Percentiles rank a stretch among this genome's conserved stretches.
These are phyloP conservation scores for Sphagnum contortum DNA, from an alignment of 225 moss, liverwort and hornwort species.

Conservation along the genomic window DNA sequence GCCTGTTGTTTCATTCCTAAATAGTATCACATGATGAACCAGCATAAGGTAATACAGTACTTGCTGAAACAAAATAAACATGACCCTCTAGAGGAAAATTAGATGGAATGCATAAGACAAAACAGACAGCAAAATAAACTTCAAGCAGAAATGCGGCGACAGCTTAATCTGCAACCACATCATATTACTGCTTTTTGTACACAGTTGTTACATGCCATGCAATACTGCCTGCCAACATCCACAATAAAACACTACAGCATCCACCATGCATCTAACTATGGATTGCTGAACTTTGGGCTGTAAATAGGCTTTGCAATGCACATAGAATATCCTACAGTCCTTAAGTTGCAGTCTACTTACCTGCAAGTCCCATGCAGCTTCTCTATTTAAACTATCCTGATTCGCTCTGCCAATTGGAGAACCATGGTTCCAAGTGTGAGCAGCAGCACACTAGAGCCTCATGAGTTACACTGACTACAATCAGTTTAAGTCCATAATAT, in stretches of 20 bases:
- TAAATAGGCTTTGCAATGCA: no score
- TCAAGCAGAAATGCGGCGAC: background rate
- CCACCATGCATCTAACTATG: no score
- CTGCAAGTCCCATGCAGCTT: slow-evolving; percentile 18
- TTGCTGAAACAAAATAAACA: no score
- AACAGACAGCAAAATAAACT: no score
- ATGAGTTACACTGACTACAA: slow-evolving; percentile 15
- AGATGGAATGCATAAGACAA: no score
- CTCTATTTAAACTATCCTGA: background rate
- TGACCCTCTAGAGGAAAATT: no score
- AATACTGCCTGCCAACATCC: slow-evolving; percentile 29
- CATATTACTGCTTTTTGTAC: background rate
- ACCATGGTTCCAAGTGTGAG: background rate
- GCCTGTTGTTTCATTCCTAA: no score
- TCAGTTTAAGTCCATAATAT: slow-evolving; percentile 88
- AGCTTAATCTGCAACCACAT: slow-evolving; percentile 3
- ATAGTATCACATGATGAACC: no score
- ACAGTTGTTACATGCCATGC: slow-evolving; percentile 16
- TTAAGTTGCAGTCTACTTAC: slow-evolving; percentile 13
- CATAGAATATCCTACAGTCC: slow-evolving; percentile 1
- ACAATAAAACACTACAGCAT: background rate
- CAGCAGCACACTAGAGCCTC: slow-evolving; percentile 8
- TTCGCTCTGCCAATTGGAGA: slow-evolving; percentile 1
- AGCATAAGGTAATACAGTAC: no score
- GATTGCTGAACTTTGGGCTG: no score